Conservation (phyloP, 1,139 yeast species). For the Kodamaea plutei region DNA sequence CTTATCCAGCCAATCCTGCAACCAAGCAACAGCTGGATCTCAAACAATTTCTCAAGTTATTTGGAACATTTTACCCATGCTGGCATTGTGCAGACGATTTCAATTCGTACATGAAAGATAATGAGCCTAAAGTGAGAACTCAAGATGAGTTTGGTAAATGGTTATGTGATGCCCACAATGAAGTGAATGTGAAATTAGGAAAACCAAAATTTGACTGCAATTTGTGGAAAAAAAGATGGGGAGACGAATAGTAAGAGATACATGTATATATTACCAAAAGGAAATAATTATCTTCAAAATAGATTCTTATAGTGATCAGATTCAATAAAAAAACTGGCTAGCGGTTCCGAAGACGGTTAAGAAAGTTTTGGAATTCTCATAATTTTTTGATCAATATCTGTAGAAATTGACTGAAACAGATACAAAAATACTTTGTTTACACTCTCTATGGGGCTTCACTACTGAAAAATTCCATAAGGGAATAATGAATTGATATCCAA, state of each 20-base stretch:
- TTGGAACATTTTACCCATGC: constrained; percentile 87
- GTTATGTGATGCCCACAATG: constrained; percentile 95
- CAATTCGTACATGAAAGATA: constrained; percentile 51
- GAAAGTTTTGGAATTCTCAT: no score
- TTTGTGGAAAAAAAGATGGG: constrained; percentile 93
- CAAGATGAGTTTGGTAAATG: constrained; percentile 84
- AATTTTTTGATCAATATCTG: no score
- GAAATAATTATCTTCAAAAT: no score
- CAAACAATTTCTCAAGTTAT: constrained; percentile 62
- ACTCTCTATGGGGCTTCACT: no score
- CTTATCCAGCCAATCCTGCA: constrained; percentile 71
- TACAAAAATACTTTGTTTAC: no score
- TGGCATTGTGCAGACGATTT: constrained; percentile 92
- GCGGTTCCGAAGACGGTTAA: no score
- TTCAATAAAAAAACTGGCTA: no score
- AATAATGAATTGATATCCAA: no score
- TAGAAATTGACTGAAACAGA: no score
- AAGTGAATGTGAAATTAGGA: constrained; percentile 78
- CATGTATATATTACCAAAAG: no score
- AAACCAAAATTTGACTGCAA: constrained; percentile 83
- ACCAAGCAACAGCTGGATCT: constrained; percentile 63
- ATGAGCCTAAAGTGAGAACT: constrained; percentile 63
- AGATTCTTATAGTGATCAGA: no score
- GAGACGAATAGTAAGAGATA: constrained; percentile 65
- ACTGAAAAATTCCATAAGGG: no score